Evolutionary conservation across 495 filamentous ascomycete genomes (phyloP).

Genomic region (Tirmania nivea): DNA sequence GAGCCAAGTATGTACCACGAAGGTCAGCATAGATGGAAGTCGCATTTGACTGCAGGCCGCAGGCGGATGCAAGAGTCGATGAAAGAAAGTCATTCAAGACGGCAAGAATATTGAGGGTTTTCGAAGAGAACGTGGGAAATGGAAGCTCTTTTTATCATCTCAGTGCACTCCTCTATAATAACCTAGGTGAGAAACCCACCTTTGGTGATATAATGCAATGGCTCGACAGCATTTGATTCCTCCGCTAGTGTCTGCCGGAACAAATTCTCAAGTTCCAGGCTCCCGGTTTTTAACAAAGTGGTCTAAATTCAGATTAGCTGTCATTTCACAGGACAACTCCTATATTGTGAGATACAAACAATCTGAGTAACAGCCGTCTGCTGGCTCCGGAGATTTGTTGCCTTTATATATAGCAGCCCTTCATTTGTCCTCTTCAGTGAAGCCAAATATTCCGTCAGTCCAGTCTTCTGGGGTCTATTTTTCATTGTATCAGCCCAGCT

Average conservation of each 20-base stretch:
- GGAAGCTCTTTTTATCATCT: slow-evolving; percentile 31
- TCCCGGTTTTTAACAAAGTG: slow-evolving; percentile 52
- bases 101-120: slow-evolving; percentile 34
- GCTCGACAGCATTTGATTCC: slow-evolving; percentile 55
- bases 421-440: slow-evolving; percentile 74
- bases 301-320: slow-evolving; percentile 25
- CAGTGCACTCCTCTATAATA: slow-evolving; percentile 8
- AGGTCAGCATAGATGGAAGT: slow-evolving; percentile 65
- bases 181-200: slow-evolving; percentile 21
- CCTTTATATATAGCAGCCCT: slow-evolving; percentile 55
- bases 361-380: slow-evolving; percentile 65
- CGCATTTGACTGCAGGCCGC: slow-evolving; percentile 30
- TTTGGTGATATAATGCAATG: slow-evolving; percentile 84
- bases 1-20: slow-evolving; percentile 60
- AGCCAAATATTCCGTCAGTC: slow-evolving; percentile 63
- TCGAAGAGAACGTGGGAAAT: slow-evolving; percentile 39
- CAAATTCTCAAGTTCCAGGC: slow-evolving; percentile 55
- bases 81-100: slow-evolving; percentile 36
- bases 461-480: slow-evolving; percentile 48
- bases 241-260: slow-evolving; percentile 57
- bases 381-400: slow-evolving; percentile 72
- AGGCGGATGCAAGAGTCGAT: slow-evolving; percentile 28
- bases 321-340: background rate
- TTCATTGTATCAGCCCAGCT: background rate
- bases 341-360: slow-evolving; percentile 2